Evolutionary conservation across 2,329 filamentous ascomycete genomes (phyloP), one percentile per base, ranked within the genome.

Genomic region (Aspergillus unguis): DNA sequence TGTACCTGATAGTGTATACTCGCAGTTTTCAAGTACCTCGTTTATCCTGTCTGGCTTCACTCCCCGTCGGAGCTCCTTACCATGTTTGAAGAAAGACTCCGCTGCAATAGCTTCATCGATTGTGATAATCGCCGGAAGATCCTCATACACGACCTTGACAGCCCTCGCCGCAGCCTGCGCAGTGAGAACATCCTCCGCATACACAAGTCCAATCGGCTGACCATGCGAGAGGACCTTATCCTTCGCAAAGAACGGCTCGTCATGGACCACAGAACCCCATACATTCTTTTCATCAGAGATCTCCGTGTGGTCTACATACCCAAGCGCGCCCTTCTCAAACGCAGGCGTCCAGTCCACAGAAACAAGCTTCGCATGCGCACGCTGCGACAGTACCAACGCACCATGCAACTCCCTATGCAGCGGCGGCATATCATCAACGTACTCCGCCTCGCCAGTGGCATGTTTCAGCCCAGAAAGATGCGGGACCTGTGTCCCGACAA

Each of bases 401-500:
- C 87, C 90, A 57, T 90, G 87, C 1, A 95, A 79, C 71, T 95
- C 90, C 55, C 92, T 91, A 66, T 84, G 85, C 58, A 90, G 76
- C 0, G 85, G 77, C 1, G 90, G 90, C 27, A 94, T 91, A 61
- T 96, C 90, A 62, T 96, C 91, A 0, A 89, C 91, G 61, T 96
- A 96, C 62, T 92, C 88, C 1, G 90, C 90, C 70, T 94, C 87
- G 47, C 90, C 91, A 0, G 88, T 92, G 5, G 85, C 86, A 70
- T 96, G 91, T 73, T 95, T 92, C 69, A 96, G 71, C 1, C 89
- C 90, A 1, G 90, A 88, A 25, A 94, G 81, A 63, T 95, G 91
- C 4, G 84, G 85, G 45, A 85, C 85, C n/a, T 86, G 81, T 65
- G 90, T 90, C 42, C 91, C 90, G 0, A 95, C 80, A 26, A 92